Conservation (phyloP, 257 asterid species). For the Solanum chiquidenum region DNA sequence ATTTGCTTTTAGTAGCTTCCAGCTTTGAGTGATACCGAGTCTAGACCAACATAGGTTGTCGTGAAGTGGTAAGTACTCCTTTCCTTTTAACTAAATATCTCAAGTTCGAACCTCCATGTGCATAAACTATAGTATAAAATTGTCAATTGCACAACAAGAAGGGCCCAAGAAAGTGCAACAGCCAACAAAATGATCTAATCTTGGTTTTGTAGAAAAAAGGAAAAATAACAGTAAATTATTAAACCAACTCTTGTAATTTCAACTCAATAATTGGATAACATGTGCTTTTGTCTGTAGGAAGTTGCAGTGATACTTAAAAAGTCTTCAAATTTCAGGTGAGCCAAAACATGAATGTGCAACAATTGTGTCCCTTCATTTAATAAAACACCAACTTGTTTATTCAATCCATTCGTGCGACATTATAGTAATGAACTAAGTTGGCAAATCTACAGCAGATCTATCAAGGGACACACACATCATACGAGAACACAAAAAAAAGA, state of each 20-base stretch:
- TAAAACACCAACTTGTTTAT: not conserved
- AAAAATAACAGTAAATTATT: not conserved
- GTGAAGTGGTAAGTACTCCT: fast-evolving
- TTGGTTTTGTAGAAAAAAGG: not conserved
- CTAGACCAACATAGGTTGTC: not conserved
- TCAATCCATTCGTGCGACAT: slow-evolving; percentile 2
- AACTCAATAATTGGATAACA: not conserved
- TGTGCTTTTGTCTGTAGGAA: not conserved
- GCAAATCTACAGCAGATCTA: not conserved
- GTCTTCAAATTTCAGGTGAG: not conserved
- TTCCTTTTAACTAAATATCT: not conserved
- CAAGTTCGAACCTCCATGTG: not conserved
- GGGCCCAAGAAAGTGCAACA: not conserved
- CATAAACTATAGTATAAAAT: not conserved
- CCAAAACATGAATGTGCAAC: not conserved
- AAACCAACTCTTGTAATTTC: not conserved
- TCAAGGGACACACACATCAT: not conserved
- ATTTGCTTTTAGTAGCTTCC: not conserved
- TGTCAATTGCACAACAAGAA: not conserved
- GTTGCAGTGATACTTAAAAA: not conserved
- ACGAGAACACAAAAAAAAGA: not conserved
- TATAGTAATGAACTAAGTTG: not conserved
- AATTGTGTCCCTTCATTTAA: not conserved
- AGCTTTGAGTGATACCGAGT: not conserved
- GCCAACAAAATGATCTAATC: not conserved